phyloP scores from a whole-genome alignment of 257 asterid species.

The Solanum okadae region DNA sequence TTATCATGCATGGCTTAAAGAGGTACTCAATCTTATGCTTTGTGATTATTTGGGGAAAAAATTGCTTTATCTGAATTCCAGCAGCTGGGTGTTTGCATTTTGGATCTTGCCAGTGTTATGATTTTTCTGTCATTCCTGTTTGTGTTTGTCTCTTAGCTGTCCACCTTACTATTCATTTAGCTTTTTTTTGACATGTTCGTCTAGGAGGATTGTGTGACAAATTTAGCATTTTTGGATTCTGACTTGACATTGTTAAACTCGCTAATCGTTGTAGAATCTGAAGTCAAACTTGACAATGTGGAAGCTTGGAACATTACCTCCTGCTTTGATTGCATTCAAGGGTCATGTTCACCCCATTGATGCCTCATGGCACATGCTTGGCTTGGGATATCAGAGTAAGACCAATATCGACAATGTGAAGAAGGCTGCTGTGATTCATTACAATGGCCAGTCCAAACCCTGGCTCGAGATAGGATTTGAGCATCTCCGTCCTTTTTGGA shows the following conservation, averaged over 20 bases:
- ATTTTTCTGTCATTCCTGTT: neutral
- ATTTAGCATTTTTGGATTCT: neutral
- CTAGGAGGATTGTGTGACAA: neutral
- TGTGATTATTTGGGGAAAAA: neutral
- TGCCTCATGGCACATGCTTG: constrained; percentile 99
- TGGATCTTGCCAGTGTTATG: neutral
- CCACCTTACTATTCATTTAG: neutral
- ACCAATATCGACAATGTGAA: constrained; percentile 64
- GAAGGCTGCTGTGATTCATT: constrained; percentile 93
- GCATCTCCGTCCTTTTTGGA: constrained; percentile 98
- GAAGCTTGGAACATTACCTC: constrained; percentile 99
- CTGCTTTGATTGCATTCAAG: constrained; percentile 94
- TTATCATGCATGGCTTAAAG: constrained; percentile 88
- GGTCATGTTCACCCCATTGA: constrained; percentile 87
- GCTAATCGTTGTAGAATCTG: constrained; percentile 66
- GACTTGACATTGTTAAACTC: neutral
- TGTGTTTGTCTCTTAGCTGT: neutral
- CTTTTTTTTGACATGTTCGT: neutral
- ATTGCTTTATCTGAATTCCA: neutral
- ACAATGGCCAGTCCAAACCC: constrained; percentile 95
- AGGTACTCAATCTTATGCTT: constrained; percentile 36
- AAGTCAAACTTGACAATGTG: constrained; percentile 85
- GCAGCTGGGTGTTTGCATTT: neutral
- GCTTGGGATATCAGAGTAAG: constrained; percentile 90
- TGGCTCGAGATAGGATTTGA: constrained; percentile 98